phyloP scores from a whole-genome alignment of 2,329 filamentous ascomycete genomes.

The Stemphylium lycopersici region DNA sequence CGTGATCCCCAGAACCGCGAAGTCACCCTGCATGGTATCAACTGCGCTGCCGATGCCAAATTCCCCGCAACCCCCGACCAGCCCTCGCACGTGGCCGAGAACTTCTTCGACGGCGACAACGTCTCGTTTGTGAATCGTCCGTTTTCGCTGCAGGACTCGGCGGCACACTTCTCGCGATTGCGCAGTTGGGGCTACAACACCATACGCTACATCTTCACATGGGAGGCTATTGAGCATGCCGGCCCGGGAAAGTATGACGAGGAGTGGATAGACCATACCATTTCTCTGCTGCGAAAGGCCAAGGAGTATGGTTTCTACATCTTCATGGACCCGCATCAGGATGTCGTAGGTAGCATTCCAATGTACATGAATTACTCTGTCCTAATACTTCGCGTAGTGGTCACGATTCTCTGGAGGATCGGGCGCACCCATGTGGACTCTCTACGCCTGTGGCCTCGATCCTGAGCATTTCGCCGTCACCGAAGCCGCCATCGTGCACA shows the following conservation, averaged over 20 bases:
- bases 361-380: background rate
- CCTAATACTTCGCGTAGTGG: constrained; percentile 65
- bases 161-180: constrained; percentile 82
- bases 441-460: constrained; percentile 92
- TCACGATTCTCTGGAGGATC: constrained; percentile 93
- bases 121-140: constrained; percentile 88
- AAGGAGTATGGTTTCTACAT: constrained; percentile 93
- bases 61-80: constrained; percentile 80
- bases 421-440: constrained; percentile 95
- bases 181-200: constrained; percentile 94
- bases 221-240: constrained; percentile 96
- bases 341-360: constrained; percentile 70
- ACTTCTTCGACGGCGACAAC: constrained; percentile 91
- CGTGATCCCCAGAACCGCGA: constrained; percentile 82
- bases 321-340: constrained; percentile 99
- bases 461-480: constrained; percentile 83
- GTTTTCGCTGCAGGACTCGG: constrained; percentile 81
- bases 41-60: constrained; percentile 89
- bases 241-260: constrained; percentile 94
- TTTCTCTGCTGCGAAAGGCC: constrained; percentile 80
- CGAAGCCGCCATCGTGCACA: constrained; percentile 92
- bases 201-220: constrained; percentile 95
- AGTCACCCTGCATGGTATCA: constrained; percentile 90
- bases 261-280: constrained; percentile 89
- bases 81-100: constrained; percentile 76